Base-by-base conservation (phyloP, 176 grass and related monocot genomes). In the Urochloa ruziziensis region DNA sequence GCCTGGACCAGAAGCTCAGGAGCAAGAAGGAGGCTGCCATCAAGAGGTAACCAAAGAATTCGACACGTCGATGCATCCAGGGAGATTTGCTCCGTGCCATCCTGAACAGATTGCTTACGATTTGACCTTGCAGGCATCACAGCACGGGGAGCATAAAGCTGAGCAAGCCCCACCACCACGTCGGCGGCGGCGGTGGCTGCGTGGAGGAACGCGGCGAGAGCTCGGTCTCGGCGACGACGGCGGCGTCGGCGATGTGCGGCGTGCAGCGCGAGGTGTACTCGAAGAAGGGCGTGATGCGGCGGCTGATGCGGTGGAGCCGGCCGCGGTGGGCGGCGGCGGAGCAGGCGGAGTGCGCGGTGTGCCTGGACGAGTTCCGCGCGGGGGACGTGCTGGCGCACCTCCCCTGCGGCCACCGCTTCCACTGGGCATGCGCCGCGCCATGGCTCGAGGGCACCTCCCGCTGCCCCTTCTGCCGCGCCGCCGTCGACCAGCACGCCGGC, bases 341-440 rank as follows among this genome's bases (percentile, higher is more conserved):
- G 78, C 85, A 89, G 62, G 69, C 73, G 27, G 93, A 99, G 62
- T 99, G 96, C 70, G 91, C 84, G 17, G 91, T 99, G 70, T 99
- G 96, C 80, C 81, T 99, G n/a, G 93, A 99, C 33, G 93, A 99
- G 66, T 99, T 99, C 73, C 58, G 28, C 68, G 85, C 87, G 0
- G 96, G 93, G 2, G 96, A 99, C 46, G 84, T 94, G 16, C 85
- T 99, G 30, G 76, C 89, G 1, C 91, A 96, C 86, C 89, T 99
- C 10, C 93, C 89, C 4, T 99, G 96, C 62, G 89, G 75, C 35
- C 96, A 99, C 83, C 87, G 96, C 73, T 99, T 96, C 91, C 93
- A 99, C 86, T 99, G 87, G 87, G 87, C 17, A 67, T 99, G 96
- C 82, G 89, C 85, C 10, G 48, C 88, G 54, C 93, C 96, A 4